These are phyloP conservation scores for Conticribra weissflogii DNA, from an alignment of 108 stramenopile genomes.

Conservation along the genomic window DNA sequence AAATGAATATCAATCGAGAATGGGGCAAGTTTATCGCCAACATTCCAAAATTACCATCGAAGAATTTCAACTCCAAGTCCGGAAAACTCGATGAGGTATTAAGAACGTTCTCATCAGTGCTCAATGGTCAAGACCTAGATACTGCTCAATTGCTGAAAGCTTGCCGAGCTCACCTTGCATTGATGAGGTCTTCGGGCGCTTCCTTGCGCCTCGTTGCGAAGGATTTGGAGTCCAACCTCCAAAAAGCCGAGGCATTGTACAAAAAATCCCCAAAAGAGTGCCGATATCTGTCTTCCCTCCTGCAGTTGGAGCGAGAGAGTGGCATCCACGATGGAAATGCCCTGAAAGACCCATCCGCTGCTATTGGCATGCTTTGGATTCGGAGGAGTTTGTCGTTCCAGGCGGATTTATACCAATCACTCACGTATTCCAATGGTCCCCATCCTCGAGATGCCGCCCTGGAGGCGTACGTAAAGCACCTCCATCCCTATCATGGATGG, in stretches of 20 bases:
- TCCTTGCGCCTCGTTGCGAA: slow-evolving; percentile 46
- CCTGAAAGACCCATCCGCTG: slow-evolving; percentile 57
- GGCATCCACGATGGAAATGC: slow-evolving; percentile 47
- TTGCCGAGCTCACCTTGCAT: slow-evolving; percentile 41
- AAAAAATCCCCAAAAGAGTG: slow-evolving; percentile 38
- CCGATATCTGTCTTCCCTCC: slow-evolving; percentile 29
- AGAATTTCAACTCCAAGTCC: slow-evolving; percentile 11
- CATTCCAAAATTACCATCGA: slow-evolving; percentile 17
- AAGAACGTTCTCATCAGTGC: slow-evolving; percentile 27
- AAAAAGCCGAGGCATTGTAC: slow-evolving; percentile 53
- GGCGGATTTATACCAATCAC: slow-evolving; percentile 43
- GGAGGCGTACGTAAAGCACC: slow-evolving; percentile 35
- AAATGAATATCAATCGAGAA: slow-evolving; percentile 16
- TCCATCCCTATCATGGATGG: slow-evolving; percentile 58
- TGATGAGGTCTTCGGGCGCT: slow-evolving; percentile 50
- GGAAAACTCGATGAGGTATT: slow-evolving; percentile 45
- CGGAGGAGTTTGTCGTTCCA: slow-evolving; percentile 60
- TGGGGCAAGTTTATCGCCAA: slow-evolving; percentile 27
- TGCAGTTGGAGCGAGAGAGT: slow-evolving; percentile 38
- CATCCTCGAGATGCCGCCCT: slow-evolving; percentile 48
- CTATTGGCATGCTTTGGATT: slow-evolving; percentile 72
- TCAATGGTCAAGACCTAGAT: slow-evolving; percentile 42
- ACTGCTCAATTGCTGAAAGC: slow-evolving; percentile 53
- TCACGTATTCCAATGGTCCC: slow-evolving; percentile 17
- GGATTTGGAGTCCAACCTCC: slow-evolving; percentile 57